These are phyloP conservation scores for Plasmodiophora brassicae DNA, from an alignment of 208 protist genomes.

Conservation along the genomic window DNA sequence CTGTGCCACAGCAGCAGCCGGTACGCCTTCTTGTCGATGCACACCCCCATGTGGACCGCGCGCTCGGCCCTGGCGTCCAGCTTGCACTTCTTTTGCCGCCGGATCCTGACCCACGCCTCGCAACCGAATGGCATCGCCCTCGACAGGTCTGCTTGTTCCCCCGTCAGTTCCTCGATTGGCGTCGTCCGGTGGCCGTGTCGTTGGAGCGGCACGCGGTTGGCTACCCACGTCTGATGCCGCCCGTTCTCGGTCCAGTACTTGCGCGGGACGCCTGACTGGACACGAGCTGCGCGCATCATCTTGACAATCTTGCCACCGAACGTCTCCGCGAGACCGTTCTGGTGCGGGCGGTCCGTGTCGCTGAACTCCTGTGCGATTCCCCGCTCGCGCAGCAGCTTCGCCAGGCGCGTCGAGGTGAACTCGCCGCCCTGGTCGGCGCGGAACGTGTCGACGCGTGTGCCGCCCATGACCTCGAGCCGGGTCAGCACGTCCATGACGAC, in stretches of 20 bases:
- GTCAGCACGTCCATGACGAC: not conserved
- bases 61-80: not conserved
- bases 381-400: not conserved
- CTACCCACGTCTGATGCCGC: not conserved
- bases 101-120: not conserved
- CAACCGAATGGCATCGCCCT: not conserved
- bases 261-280: not conserved
- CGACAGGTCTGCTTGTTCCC: not conserved
- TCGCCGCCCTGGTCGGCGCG: not conserved
- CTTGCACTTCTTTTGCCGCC: not conserved
- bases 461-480: not conserved
- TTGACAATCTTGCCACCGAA: not conserved
- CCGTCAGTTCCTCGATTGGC: not conserved
- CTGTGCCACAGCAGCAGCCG: not conserved
- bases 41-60: not conserved
- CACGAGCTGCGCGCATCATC: not conserved
- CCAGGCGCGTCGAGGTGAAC: not conserved
- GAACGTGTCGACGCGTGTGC: not conserved
- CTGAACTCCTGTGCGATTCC: not conserved
- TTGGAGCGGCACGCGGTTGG: not conserved
- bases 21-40: not conserved
- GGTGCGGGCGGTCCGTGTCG: not conserved
- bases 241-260: not conserved
- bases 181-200: not conserved
- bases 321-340: not conserved